These are phyloP conservation scores for Malus fusca DNA, from an alignment of 306 rosid species.

Conservation along the genomic window DNA sequence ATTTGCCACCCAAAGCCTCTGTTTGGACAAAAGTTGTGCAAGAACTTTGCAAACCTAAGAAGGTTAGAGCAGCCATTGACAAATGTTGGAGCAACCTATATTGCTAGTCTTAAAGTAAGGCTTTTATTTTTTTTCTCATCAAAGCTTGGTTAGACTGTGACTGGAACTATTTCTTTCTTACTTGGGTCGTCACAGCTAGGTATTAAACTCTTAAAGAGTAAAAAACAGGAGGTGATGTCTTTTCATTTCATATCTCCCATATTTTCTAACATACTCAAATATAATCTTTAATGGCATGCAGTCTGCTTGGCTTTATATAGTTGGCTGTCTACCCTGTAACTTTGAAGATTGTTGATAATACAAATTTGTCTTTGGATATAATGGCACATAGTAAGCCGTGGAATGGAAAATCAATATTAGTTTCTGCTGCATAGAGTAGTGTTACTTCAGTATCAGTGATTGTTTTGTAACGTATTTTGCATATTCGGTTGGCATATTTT, in stretches of 20 bases:
- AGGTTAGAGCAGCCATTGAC: constrained; percentile 36
- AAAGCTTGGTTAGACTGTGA: background rate
- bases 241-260: background rate
- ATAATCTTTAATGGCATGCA: background rate
- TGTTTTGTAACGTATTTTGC: background rate
- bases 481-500: background rate
- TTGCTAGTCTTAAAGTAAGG: constrained; percentile 29
- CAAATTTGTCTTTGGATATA: background rate
- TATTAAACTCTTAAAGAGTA: background rate
- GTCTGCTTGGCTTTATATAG: background rate
- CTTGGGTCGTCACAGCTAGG: background rate
- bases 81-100: constrained; percentile 57
- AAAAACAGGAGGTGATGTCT: background rate
- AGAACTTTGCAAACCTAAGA: constrained; percentile 55
- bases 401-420: background rate
- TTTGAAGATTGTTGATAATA: background rate
- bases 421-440: background rate
- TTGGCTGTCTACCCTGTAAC: background rate
- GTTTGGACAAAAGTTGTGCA: constrained; percentile 69
- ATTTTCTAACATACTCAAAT: background rate
- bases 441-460: background rate
- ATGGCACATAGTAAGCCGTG: background rate
- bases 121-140: background rate
- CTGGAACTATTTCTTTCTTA: background rate
- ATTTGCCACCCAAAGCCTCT: constrained; percentile 58